Evolutionary conservation across 768 basidiomycete species (phyloP).

Genomic region (Mycena haematopus): DNA sequence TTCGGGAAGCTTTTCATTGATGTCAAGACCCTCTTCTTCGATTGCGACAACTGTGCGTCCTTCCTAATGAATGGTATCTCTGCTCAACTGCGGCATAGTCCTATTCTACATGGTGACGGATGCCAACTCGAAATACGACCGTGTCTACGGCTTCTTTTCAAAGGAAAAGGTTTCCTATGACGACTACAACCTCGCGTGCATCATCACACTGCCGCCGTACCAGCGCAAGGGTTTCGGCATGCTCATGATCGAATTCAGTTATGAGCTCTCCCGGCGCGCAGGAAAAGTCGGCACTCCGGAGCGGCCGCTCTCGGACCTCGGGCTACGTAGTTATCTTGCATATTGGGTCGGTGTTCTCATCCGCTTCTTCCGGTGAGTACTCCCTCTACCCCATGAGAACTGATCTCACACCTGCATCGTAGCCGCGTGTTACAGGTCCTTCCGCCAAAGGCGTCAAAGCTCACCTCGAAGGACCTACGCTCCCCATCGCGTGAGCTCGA

Average conservation of each 20-base stretch:
- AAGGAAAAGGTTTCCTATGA: slow-evolving; percentile 98
- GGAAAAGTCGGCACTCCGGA: slow-evolving; percentile 92
- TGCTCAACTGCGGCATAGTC: slow-evolving; percentile 51
- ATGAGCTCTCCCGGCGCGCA: slow-evolving; percentile 84
- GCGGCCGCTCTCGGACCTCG: slow-evolving; percentile 92
- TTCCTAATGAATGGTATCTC: not conserved
- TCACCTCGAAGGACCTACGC: slow-evolving; percentile 49
- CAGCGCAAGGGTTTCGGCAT: slow-evolving; percentile 91
- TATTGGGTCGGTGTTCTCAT: slow-evolving; percentile 87
- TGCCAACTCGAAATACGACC: slow-evolving; percentile 71
- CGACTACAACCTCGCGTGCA: slow-evolving; percentile 96
- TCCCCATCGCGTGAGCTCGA: slow-evolving; percentile 41
- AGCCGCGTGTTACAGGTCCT: slow-evolving; percentile 67
- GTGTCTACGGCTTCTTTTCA: slow-evolving; percentile 80
- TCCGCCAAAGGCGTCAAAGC: slow-evolving; percentile 55
- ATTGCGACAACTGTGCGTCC: slow-evolving; percentile 82
- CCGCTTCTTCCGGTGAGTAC: slow-evolving; percentile 75
- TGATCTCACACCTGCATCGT: not conserved
- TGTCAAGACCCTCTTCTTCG: slow-evolving; percentile 94
- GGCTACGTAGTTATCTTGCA: slow-evolving; percentile 86
- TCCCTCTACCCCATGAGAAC: slow-evolving; percentile 9
- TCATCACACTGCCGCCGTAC: slow-evolving; percentile 92
- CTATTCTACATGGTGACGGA: slow-evolving; percentile 94
- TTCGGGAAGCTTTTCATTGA: slow-evolving; percentile 99
- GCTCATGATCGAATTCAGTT: slow-evolving; percentile 98